phyloP scores from a whole-genome alignment of 768 basidiomycete genomes.

The Inosperma sp. region DNA sequence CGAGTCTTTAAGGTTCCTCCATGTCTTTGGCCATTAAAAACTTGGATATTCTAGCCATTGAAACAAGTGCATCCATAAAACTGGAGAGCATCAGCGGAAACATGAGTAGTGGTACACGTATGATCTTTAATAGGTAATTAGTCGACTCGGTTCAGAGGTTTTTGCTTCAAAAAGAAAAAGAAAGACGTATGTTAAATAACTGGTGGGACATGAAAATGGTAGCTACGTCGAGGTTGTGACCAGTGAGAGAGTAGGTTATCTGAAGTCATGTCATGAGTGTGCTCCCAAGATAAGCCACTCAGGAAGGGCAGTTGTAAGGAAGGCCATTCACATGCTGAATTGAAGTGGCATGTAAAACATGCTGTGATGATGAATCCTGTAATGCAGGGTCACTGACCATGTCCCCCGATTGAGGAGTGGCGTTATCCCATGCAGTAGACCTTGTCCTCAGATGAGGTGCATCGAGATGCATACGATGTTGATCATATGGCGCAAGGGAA shows the following conservation, averaged over 20 bases:
- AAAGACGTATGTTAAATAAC: slow-evolving; percentile 47
- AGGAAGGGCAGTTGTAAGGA: too few relatives aligned
- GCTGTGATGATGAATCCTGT: slow-evolving; percentile 7
- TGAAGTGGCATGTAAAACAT: slow-evolving; percentile 10
- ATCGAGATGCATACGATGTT: slow-evolving; percentile 13
- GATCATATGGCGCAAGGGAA: slow-evolving; percentile 8
- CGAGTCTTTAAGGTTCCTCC: slow-evolving; percentile 74
- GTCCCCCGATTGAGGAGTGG: not conserved
- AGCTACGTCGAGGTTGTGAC: slow-evolving; percentile 50
- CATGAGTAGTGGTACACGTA: slow-evolving; percentile 53
- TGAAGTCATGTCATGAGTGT: slow-evolving; percentile 19
- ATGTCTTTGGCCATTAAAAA: slow-evolving; percentile 56
- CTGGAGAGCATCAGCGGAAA: slow-evolving; percentile 51
- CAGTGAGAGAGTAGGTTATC: slow-evolving; percentile 60
- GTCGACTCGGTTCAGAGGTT: not conserved
- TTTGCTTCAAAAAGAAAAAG: too few relatives aligned
- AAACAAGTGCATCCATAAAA: slow-evolving; percentile 47
- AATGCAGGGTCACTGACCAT: slow-evolving; percentile 12
- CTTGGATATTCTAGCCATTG: slow-evolving; percentile 42
- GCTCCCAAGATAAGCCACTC: too few relatives aligned
- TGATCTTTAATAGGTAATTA: slow-evolving; percentile 43
- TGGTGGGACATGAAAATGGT: slow-evolving; percentile 55
- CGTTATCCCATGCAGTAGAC: too few relatives aligned
- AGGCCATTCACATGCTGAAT: too few relatives aligned
- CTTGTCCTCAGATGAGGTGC: not conserved